Conservation (phyloP, 1,284 basidiomycete species). For the Abortiporus biennis region DNA sequence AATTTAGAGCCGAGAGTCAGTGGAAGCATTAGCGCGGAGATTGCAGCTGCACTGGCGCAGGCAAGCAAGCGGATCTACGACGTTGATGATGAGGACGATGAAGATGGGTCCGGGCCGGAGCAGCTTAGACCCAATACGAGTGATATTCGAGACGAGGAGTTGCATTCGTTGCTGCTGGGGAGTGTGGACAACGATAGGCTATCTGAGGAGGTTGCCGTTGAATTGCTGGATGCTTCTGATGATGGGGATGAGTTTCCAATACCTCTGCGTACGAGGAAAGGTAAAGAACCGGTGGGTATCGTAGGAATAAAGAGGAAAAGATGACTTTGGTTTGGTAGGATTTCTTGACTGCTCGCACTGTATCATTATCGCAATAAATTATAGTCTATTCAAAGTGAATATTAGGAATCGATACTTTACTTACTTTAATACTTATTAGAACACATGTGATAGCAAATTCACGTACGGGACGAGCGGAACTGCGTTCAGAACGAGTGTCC, state of each 20-base stretch:
- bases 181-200: constrained; percentile 1
- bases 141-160: constrained; percentile 13
- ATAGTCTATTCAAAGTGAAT: not conserved
- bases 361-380: constrained; percentile 1
- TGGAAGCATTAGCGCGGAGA: constrained; percentile 60
- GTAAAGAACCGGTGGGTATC: constrained; percentile 40
- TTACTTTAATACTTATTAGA: too few species aligned
- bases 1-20: constrained; percentile 25
- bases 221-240: constrained; percentile 32
- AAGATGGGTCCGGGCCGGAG: constrained; percentile 20
- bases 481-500: constrained; percentile 1
- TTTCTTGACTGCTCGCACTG: too few species aligned
- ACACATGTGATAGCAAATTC: constrained; percentile 11
- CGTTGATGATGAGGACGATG: constrained; percentile 42
- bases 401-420: too few species aligned
- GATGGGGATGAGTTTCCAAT: constrained; percentile 61
- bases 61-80: constrained; percentile 31
- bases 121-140: constrained; percentile 15
- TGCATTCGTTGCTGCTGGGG: too few species aligned
- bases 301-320: constrained; percentile 58
- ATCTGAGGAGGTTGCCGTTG: constrained; percentile 9
- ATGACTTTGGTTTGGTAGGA: constrained; percentile 11
- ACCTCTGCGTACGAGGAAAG: constrained; percentile 55
- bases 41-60: constrained; percentile 69
- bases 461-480: constrained; percentile 5